Conservation (phyloP, 495 filamentous ascomycete species). For the Acidomyces sp. region DNA sequence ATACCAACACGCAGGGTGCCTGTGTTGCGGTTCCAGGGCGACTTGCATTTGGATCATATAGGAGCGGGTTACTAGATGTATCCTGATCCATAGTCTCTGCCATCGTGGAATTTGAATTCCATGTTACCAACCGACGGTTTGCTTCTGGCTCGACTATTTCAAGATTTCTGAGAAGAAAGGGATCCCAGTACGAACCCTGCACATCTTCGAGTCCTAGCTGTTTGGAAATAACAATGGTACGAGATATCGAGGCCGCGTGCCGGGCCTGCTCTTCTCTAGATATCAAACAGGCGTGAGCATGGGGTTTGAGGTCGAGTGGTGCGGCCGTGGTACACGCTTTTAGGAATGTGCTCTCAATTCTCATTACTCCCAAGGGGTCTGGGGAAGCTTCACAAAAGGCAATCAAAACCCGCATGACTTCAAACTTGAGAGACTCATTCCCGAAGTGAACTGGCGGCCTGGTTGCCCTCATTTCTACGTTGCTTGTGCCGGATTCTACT, state of each 20-base stretch:
- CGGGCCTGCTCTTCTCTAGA: slow-evolving; percentile 72
- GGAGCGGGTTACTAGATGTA: background rate
- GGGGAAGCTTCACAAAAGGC: slow-evolving; percentile 88
- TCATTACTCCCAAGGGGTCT: slow-evolving; percentile 75
- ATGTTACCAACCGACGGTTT: slow-evolving; percentile 51
- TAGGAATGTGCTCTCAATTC: slow-evolving; percentile 71
- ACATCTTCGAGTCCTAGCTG: slow-evolving; percentile 52
- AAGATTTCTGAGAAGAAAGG: slow-evolving; percentile 77
- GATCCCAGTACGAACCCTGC: slow-evolving; percentile 87
- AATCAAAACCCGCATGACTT: slow-evolving; percentile 72
- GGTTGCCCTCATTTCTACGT: background rate
- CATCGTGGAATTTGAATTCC: slow-evolving; percentile 36
- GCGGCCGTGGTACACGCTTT: slow-evolving; percentile 54
- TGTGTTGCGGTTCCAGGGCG: slow-evolving; percentile 1
- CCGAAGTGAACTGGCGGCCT: slow-evolving; percentile 35
- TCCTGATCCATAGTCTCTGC: background rate
- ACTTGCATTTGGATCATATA: slow-evolving; percentile 7
- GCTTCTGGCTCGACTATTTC: slow-evolving; percentile 45
- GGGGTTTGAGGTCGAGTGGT: background rate
- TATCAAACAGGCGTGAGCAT: slow-evolving; percentile 38
- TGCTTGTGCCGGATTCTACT: background rate
- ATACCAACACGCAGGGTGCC: background rate
- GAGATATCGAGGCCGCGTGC: slow-evolving; percentile 65
- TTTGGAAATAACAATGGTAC: slow-evolving; percentile 64
- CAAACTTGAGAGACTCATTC: slow-evolving; percentile 58